A percentile compares a stretch with the other conserved stretches of the same genome.
phyloP scores from a whole-genome alignment of 1,139 yeast species.

The Groenewaldozyma sp. region DNA sequence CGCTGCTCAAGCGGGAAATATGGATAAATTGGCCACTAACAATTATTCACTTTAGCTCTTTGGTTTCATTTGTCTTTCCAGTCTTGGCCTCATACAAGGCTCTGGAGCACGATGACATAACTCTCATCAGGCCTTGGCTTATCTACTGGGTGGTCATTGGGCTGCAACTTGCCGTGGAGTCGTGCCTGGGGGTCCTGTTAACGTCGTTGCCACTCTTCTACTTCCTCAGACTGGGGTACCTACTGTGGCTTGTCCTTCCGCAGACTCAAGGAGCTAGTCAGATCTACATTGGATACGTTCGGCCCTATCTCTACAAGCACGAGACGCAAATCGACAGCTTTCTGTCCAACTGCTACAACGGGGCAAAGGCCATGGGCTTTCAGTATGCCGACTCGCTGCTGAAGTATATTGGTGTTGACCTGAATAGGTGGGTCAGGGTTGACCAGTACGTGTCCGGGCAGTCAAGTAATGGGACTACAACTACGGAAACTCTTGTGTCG shows the following conservation, averaged over 20 bases:
- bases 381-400: conserved; percentile 15
- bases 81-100: conserved; percentile 51
- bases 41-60: conserved; percentile 16
- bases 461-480: too few species aligned
- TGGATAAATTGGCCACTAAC: conserved; percentile 1
- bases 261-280: conserved; percentile 33
- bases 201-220: conserved; percentile 43
- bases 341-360: conserved; percentile 17
- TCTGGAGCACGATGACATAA: conserved; percentile 38
- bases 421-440: not conserved
- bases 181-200: conserved; percentile 34
- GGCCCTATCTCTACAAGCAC: conserved; percentile 27
- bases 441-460: not conserved
- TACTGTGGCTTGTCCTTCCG: conserved; percentile 47
- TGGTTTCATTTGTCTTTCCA: conserved; percentile 43
- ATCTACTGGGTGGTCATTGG: conserved; percentile 53
- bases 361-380: conserved; percentile 17
- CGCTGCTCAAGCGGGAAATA: not conserved
- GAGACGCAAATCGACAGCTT: conserved; percentile 25
- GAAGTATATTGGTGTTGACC: conserved; percentile 6
- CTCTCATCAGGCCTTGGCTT: conserved; percentile 48
- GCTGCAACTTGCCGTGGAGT: conserved; percentile 35
- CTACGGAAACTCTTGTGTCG: not conserved
- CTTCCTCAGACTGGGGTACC: conserved; percentile 31
- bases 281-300: conserved; percentile 25